Conservation (phyloP, 108 stramenopile species). For the Craspedostauros australis region DNA sequence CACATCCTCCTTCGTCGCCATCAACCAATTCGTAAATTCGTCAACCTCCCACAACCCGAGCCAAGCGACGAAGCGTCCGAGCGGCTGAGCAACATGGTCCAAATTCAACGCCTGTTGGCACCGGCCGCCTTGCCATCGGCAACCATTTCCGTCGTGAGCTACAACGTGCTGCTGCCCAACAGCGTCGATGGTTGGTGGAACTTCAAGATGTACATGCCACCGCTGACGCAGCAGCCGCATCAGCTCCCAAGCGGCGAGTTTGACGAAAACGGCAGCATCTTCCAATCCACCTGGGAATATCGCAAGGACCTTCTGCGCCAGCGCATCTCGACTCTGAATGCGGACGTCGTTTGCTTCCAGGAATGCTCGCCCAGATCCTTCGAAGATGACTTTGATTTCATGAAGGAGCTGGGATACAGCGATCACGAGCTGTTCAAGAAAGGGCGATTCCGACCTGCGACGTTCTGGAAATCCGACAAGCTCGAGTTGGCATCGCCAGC, state of each 20-base stretch:
- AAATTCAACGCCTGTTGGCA: no score
- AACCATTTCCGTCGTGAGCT: slow-evolving; percentile 64
- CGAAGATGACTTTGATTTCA: slow-evolving; percentile 85
- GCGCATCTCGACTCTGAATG: slow-evolving; percentile 36
- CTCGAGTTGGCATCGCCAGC: slow-evolving; percentile 59
- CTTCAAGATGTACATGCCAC: slow-evolving; percentile 87
- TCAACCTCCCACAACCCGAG: no score
- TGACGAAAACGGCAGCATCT: background rate
- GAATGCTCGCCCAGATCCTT: slow-evolving; percentile 83
- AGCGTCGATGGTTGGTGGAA: slow-evolving; percentile 89
- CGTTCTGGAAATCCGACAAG: slow-evolving; percentile 85
- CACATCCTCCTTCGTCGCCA: no score
- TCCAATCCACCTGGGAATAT: slow-evolving; percentile 62
- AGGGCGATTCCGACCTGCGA: slow-evolving; percentile 79
- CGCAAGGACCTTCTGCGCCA: slow-evolving; percentile 37
- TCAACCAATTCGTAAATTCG: no score
- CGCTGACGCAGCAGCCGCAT: slow-evolving; percentile 33
- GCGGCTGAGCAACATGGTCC: no score
- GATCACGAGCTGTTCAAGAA: slow-evolving; percentile 67
- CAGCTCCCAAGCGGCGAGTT: slow-evolving; percentile 8
- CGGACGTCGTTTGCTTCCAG: slow-evolving; percentile 88
- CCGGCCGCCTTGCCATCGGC: no score
- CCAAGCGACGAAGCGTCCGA: no score
- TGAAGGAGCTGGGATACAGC: slow-evolving; percentile 65
- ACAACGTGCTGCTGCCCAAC: slow-evolving; percentile 88